These are phyloP conservation scores for Rosa persica DNA, from an alignment of 306 rosid genomes.

Conservation along the genomic window DNA sequence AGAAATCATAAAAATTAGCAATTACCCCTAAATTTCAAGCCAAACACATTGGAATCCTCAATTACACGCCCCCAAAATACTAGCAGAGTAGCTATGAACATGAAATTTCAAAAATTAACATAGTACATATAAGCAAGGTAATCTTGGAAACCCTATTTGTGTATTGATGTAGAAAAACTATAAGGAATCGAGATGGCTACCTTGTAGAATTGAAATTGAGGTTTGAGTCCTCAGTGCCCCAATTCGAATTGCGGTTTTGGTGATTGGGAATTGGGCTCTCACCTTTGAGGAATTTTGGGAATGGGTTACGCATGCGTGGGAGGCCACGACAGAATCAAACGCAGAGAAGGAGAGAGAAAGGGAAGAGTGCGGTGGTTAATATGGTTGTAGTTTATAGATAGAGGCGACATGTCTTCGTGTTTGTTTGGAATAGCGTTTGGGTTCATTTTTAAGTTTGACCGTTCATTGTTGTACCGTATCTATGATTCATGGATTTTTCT, in stretches of 20 bases:
- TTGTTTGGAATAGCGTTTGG: too few species aligned
- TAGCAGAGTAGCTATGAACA: neutral
- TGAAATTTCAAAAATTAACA: neutral
- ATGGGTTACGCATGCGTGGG: neutral
- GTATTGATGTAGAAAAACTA: neutral
- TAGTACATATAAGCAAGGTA: neutral
- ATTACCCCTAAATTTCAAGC: neutral
- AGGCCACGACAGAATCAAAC: neutral
- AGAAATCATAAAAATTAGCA: neutral
- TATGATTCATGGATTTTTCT: too few species aligned
- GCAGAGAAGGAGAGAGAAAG: neutral
- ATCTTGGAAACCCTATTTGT: slow-evolving; percentile 4
- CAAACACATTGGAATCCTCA: neutral
- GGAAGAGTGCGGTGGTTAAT: slow-evolving; percentile 5
- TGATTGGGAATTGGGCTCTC: neutral
- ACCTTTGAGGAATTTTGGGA: neutral
- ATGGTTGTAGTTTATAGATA: neutral
- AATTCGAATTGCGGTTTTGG: slow-evolving; percentile 6
- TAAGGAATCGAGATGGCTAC: slow-evolving; percentile 1
- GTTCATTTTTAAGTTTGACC: too few species aligned
- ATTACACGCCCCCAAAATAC: too few species aligned
- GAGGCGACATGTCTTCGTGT: neutral
- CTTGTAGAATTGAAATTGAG: slow-evolving; percentile 7
- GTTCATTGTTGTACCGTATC: too few species aligned
- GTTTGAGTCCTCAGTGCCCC: neutral